phyloP scores from a whole-genome alignment of 169 alveolate genomes.

The Babesia bovis region DNA sequence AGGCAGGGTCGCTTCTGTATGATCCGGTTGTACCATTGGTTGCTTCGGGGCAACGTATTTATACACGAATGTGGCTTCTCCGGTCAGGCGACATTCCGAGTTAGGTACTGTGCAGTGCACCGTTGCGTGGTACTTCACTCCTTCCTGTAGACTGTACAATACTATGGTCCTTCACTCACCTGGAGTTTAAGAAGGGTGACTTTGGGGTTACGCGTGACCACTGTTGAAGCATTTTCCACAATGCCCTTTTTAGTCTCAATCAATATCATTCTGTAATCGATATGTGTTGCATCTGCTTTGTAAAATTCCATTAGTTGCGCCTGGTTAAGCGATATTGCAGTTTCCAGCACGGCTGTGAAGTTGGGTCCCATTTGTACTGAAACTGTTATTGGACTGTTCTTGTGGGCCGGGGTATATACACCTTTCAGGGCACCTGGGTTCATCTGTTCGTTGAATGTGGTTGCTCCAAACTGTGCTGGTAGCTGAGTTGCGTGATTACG shows the following conservation, averaged over 20 bases:
- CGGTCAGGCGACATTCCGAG: conserved; percentile 23
- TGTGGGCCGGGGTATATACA: background rate
- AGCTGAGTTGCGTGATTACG: background rate
- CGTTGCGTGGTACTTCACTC: conserved; percentile 33
- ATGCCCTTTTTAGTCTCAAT: conserved; percentile 36
- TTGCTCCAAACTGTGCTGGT: background rate
- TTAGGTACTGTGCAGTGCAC: conserved; percentile 42
- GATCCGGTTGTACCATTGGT: background rate
- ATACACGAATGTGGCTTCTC: conserved; percentile 29
- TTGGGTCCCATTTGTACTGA: conserved; percentile 12
- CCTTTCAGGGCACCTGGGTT: background rate
- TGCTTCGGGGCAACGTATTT: background rate
- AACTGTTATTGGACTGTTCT: conserved; percentile 4
- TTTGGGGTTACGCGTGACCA: conserved; percentile 27
- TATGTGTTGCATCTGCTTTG: conserved; percentile 23
- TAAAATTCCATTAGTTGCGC: conserved; percentile 19
- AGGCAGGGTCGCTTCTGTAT: background rate
- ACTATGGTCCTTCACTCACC: background rate
- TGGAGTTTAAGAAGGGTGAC: conserved; percentile 37
- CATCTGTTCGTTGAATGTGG: background rate
- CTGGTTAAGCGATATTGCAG: conserved; percentile 5
- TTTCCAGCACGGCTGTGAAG: conserved; percentile 23
- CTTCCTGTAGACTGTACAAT: conserved; percentile 4
- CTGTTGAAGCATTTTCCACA: conserved; percentile 58
- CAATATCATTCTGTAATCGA: conserved; percentile 44